Evolutionary conservation across 2,329 filamentous ascomycete species (phyloP).

Genomic region (Pestalotiopsis sp.): DNA sequence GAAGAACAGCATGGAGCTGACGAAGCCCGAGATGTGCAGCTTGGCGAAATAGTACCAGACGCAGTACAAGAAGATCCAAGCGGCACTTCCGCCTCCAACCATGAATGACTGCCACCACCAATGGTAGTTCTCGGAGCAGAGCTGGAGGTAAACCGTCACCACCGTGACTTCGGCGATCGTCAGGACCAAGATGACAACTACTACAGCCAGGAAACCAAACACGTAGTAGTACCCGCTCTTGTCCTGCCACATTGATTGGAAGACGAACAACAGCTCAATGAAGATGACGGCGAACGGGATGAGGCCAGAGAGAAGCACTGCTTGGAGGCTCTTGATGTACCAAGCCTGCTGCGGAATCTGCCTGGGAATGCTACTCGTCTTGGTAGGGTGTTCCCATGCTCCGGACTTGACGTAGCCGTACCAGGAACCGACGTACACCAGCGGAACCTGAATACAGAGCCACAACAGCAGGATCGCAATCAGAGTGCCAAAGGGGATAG

Average conservation of each 20-base stretch:
- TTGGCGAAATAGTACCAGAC: slow-evolving; percentile 83
- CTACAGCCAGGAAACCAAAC: slow-evolving; percentile 81
- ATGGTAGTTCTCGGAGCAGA: slow-evolving; percentile 84
- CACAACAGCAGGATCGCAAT: slow-evolving; percentile 74
- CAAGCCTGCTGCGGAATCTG: slow-evolving; percentile 76
- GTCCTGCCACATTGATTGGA: slow-evolving; percentile 86
- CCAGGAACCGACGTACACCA: slow-evolving; percentile 81
- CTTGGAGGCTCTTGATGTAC: slow-evolving; percentile 68
- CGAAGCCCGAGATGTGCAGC: slow-evolving; percentile 78
- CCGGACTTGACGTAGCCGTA: slow-evolving; percentile 70
- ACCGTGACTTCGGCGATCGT: slow-evolving; percentile 84
- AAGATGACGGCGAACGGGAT: slow-evolving; percentile 87
- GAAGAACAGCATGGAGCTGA: slow-evolving; percentile 82
- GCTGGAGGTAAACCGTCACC: slow-evolving; percentile 79
- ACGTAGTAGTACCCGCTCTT: slow-evolving; percentile 93
- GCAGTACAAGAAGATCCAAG: slow-evolving; percentile 85
- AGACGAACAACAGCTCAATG: slow-evolving; percentile 84
- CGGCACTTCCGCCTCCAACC: slow-evolving; percentile 72
- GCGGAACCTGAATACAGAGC: slow-evolving; percentile 83
- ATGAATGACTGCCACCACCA: slow-evolving; percentile 94
- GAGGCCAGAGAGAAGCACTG: slow-evolving; percentile 72
- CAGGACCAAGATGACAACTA: slow-evolving; percentile 71
- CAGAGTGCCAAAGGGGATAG: slow-evolving; percentile 80
- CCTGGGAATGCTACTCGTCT: slow-evolving; percentile 70
- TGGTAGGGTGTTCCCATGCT: slow-evolving; percentile 81